Evolutionary conservation across 2,329 filamentous ascomycete genomes (phyloP), one percentile per base, ranked within the genome.

Genomic region (Apiospora malaysiana): DNA sequence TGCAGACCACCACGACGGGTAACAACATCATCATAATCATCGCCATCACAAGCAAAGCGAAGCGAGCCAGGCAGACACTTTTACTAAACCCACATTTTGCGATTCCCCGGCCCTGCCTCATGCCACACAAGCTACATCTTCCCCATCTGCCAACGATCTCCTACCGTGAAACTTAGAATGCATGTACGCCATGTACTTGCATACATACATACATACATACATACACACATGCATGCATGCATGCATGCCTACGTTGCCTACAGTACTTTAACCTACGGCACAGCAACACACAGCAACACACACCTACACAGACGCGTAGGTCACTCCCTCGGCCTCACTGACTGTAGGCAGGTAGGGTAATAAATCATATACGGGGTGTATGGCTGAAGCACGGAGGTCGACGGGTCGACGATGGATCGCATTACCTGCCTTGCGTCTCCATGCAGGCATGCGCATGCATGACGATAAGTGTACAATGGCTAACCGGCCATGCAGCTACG

Each of bases 391-490:
- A 63, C 56, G 27, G 56, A 40, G 56, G 56, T 63, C 5, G 27
- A n/a, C 66, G 69, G 56, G 56, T 63, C 5, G 27, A n/a, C 66
- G 69, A 66, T 66, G 71, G 69, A 70, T 72, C 49, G 69, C 68
- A 69, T 69, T 47, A 71, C 70, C 68, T 71, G 65, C 71, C 66
- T 70, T 68, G 67, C 51, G 21, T 63, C 56, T 40, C 56, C 56
- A 63, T 63, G 56, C 56, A 63, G 56, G 56, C 56, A 59, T 69
- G 69, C 40, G 66, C 69, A 70, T 70, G 70, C 66, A 70, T 70
- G 66, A 68, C 45, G 66, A 68, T 68, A 47, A 47, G 43, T 47
- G 66, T 47, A 63, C 56, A 63, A 63, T 63, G 18, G 56, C 56
- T 63, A 63, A 63, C 56, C 56, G 56, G 27, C 56, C 56, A 63